Conservation (phyloP, 441 rosid species). For the Populus hybrid region DNA sequence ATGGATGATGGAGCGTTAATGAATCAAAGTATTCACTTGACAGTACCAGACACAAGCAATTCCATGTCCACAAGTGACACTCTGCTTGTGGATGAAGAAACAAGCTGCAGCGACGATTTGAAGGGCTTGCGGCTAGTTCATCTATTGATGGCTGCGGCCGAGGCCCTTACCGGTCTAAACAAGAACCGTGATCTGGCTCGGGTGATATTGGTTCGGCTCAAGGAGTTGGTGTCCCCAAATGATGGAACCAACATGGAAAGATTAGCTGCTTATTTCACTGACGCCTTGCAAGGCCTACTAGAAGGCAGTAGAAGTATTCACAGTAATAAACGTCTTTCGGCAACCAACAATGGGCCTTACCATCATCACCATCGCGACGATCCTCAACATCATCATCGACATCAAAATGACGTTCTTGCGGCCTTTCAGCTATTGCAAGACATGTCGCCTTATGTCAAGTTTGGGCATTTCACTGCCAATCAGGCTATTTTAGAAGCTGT, state of each 20-base stretch:
- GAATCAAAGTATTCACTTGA: constrained; percentile 8
- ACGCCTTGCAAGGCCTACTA: constrained; percentile 56
- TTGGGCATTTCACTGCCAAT: constrained; percentile 76
- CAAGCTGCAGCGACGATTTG: constrained; percentile 35
- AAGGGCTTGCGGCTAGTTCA: constrained; percentile 81
- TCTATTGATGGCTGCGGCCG: constrained; percentile 81
- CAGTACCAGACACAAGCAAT: constrained; percentile 23
- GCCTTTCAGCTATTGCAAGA: constrained; percentile 75
- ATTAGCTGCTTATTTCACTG: constrained; percentile 68
- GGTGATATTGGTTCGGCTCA: constrained; percentile 91
- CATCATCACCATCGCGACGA: constrained; percentile 23
- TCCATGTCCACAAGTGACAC: constrained; percentile 31
- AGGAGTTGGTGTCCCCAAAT: constrained; percentile 65
- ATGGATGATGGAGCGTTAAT: constrained; percentile 34
- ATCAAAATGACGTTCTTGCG: constrained; percentile 48
- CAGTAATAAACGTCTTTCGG: constrained; percentile 13
- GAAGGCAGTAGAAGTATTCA: constrained; percentile 33
- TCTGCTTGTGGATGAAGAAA: constrained; percentile 34
- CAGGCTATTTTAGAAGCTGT: constrained; percentile 77
- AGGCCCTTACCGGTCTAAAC: constrained; percentile 59
- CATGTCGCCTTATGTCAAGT: constrained; percentile 76
- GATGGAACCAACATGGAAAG: constrained; percentile 78
- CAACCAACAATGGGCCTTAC: constrained; percentile 17
- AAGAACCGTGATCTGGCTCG: constrained; percentile 67
- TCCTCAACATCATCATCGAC: constrained; percentile 13